These are phyloP conservation scores for Aphanomyces euteiches DNA, from an alignment of 352 stramenopile genomes.

Conservation along the genomic window DNA sequence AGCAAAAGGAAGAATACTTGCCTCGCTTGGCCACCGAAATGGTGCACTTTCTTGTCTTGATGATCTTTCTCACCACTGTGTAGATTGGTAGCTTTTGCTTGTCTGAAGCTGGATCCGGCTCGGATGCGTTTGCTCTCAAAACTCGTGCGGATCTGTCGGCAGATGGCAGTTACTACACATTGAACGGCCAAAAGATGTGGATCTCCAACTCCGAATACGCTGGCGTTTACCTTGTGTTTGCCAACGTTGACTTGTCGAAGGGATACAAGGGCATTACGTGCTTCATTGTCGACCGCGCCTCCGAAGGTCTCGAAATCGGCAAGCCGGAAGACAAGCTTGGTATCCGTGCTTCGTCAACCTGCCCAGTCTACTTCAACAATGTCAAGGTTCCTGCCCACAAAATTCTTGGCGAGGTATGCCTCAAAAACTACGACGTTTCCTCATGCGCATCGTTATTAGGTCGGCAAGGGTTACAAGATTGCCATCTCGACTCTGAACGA, in stretches of 20 bases:
- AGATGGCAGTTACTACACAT: conserved; percentile 91
- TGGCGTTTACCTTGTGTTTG: conserved; percentile 95
- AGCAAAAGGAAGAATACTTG: conserved; percentile 86
- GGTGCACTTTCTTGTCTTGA: conserved; percentile 35
- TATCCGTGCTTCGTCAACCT: conserved; percentile 94
- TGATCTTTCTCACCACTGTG: not conserved
- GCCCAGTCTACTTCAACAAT: conserved; percentile 91
- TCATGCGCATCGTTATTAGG: conserved; percentile 31
- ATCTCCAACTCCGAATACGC: conserved; percentile 96
- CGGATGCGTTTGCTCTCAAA: conserved; percentile 95
- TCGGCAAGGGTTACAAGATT: conserved; percentile 95
- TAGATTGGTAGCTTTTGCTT: conserved; percentile 96
- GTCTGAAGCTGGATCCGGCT: conserved; percentile 90
- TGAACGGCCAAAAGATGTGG: conserved; percentile 97
- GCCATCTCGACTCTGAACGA: conserved; percentile 97
- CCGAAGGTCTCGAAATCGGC: conserved; percentile 90
- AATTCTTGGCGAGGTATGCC: conserved; percentile 87
- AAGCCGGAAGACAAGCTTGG: conserved; percentile 96
- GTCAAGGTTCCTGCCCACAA: conserved; percentile 92
- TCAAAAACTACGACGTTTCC: not conserved
- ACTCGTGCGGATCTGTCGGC: conserved; percentile 83
- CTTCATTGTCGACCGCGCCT: conserved; percentile 95
- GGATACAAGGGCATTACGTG: conserved; percentile 98
- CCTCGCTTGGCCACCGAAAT: conserved; percentile 74
- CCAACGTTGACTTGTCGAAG: conserved; percentile 87